phyloP scores from a whole-genome alignment of 2,329 filamentous ascomycete genomes.

The Bimuria novae-zelandiae region DNA sequence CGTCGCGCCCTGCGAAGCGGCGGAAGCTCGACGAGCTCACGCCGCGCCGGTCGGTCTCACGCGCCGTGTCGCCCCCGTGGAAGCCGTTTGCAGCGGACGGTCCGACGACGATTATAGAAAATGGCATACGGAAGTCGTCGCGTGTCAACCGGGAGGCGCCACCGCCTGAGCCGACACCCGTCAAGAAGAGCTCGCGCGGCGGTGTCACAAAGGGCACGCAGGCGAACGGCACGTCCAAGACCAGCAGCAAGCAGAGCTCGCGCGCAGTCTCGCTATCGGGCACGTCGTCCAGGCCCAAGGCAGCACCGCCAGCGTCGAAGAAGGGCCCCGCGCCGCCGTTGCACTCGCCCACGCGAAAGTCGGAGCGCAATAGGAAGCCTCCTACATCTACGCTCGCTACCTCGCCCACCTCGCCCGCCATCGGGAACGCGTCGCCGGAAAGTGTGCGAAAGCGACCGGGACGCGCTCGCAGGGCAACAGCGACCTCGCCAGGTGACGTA shows the following conservation, averaged over 20 bases:
- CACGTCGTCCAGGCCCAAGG: slow-evolving; percentile 23
- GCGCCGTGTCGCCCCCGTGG: slow-evolving; percentile 83
- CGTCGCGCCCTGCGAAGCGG: slow-evolving; percentile 60
- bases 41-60: slow-evolving; percentile 43
- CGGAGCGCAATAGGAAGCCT: slow-evolving; percentile 38
- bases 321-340: slow-evolving; percentile 28
- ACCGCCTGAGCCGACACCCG: slow-evolving; percentile 52
- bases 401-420: slow-evolving; percentile 24
- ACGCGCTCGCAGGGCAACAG: slow-evolving; percentile 27
- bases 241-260: slow-evolving; percentile 23
- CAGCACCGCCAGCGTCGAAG: slow-evolving; percentile 21
- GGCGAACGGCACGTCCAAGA: slow-evolving; percentile 34
- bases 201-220: slow-evolving; percentile 29
- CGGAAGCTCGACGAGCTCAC: slow-evolving; percentile 57
- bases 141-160: slow-evolving; percentile 54
- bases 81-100: slow-evolving; percentile 84
- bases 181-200: slow-evolving; percentile 36
- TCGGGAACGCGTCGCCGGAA: slow-evolving; percentile 23
- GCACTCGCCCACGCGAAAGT: slow-evolving; percentile 37
- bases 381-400: slow-evolving; percentile 21
- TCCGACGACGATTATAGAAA: slow-evolving; percentile 78
- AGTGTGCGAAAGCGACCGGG: slow-evolving; percentile 26
- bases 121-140: slow-evolving; percentile 65
- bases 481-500: slow-evolving; percentile 20
- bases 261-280: slow-evolving; percentile 25